These are phyloP conservation scores for Tuber calosporum DNA, from an alignment of 495 filamentous ascomycete species.

Conservation along the genomic window DNA sequence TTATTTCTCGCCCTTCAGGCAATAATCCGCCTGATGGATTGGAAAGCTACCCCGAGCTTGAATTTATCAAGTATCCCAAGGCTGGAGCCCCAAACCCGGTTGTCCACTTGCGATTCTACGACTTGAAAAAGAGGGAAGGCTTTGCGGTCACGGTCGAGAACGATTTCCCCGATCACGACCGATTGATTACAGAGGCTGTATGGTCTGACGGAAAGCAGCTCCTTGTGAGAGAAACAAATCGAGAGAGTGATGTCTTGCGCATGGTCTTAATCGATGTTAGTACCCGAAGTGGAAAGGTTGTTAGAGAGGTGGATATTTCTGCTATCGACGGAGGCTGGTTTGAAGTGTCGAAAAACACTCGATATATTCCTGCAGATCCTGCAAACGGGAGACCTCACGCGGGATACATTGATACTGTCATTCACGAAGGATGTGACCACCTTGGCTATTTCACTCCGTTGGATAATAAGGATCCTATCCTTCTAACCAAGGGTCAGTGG, in stretches of 20 bases:
- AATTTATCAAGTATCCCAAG: slow-evolving; percentile 95
- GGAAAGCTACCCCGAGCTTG: slow-evolving; percentile 83
- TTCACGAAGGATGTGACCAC: slow-evolving; percentile 81
- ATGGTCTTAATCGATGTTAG: slow-evolving; percentile 79
- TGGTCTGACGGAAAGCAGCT: slow-evolving; percentile 77
- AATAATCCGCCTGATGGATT: slow-evolving; percentile 61
- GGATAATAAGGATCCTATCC: slow-evolving; percentile 67
- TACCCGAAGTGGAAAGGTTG: slow-evolving; percentile 65
- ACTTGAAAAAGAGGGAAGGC: slow-evolving; percentile 67
- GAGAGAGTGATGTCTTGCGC: slow-evolving; percentile 83
- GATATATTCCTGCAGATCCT: slow-evolving; percentile 77
- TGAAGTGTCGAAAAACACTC: slow-evolving; percentile 77
- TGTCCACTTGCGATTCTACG: slow-evolving; percentile 82
- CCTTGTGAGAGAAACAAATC: slow-evolving; percentile 82
- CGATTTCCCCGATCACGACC: slow-evolving; percentile 71
- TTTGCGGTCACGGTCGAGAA: slow-evolving; percentile 71
- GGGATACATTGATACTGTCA: slow-evolving; percentile 88
- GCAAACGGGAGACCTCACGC: slow-evolving; percentile 67
- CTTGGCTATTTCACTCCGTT: slow-evolving; percentile 91
- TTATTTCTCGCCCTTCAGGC: slow-evolving; percentile 78
- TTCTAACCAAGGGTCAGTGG: slow-evolving; percentile 85
- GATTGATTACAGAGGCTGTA: slow-evolving; percentile 84
- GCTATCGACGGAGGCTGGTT: slow-evolving; percentile 93
- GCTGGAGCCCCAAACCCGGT: slow-evolving; percentile 87
- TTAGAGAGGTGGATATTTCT: slow-evolving; percentile 68